These are phyloP conservation scores for Pseudogymnoascus sp. DNA, from an alignment of 2,329 filamentous ascomycete genomes.

Conservation along the genomic window DNA sequence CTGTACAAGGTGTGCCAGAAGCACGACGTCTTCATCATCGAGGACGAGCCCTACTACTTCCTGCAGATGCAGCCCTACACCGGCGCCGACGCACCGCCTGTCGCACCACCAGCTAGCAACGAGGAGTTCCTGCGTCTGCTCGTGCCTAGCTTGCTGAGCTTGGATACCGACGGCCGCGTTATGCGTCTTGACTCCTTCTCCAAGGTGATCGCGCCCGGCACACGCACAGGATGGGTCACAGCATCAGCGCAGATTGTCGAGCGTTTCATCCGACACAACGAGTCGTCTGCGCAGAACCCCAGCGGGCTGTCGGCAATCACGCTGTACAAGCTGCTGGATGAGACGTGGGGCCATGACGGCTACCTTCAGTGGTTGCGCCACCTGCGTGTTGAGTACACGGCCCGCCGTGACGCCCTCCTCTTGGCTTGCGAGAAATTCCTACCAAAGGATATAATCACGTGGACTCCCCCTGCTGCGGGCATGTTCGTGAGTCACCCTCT, in stretches of 20 bases:
- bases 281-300: constrained; percentile 79
- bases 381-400: constrained; percentile 74
- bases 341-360: constrained; percentile 87
- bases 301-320: constrained; percentile 78
- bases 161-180: constrained; percentile 83
- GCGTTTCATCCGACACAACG: constrained; percentile 73
- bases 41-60: constrained; percentile 74
- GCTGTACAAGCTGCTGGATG: constrained; percentile 83
- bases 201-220: constrained; percentile 80
- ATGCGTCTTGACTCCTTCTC: constrained; percentile 90
- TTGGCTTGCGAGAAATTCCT: constrained; percentile 73
- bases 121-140: constrained; percentile 69
- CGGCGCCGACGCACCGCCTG: constrained; percentile 36
- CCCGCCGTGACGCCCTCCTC: constrained; percentile 69
- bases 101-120: constrained; percentile 53
- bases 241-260: constrained; percentile 79
- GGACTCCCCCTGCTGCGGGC: constrained; percentile 74
- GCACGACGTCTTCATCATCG: constrained; percentile 64
- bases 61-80: constrained; percentile 58
- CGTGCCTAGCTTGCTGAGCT: constrained; percentile 67
- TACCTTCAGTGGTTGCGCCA: constrained; percentile 87
- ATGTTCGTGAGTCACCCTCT: constrained; percentile 75
- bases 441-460: constrained; percentile 67
- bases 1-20: constrained; percentile 63
- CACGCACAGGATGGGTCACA: constrained; percentile 82